Percentiles rank a stretch among this genome's conserved stretches.
phyloP scores from a whole-genome alignment of 257 asterid species.

The Nicotiana paniculata region DNA sequence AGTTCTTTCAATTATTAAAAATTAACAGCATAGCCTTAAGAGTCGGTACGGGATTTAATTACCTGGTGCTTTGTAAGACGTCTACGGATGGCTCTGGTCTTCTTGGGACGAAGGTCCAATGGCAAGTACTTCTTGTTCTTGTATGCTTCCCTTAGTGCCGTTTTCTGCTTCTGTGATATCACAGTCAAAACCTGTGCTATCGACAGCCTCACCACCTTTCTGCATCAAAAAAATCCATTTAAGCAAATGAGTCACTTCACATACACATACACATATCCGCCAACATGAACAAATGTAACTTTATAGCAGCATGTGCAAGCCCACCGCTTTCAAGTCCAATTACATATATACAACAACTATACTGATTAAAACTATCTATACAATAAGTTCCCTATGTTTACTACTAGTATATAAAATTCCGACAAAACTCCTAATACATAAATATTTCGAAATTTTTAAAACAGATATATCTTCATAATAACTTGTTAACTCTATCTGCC shows the following conservation, averaged over 20 bases:
- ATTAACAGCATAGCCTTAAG: background rate
- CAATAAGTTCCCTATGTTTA: too few species aligned
- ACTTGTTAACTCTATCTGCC: background rate
- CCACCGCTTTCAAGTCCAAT: background rate
- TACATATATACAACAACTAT: background rate
- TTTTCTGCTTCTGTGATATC: constrained; percentile 34
- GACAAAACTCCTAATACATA: too few species aligned
- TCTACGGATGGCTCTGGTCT: constrained; percentile 34
- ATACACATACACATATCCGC: background rate
- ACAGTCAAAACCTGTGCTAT: background rate
- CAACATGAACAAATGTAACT: background rate
- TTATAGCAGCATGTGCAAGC: background rate
- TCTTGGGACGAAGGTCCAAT: background rate
- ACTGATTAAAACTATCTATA: background rate
- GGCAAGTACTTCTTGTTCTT: constrained; percentile 63
- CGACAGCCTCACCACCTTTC: constrained; percentile 55
- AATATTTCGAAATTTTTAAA: too few species aligned
- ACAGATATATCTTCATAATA: background rate
- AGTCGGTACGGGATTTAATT: background rate
- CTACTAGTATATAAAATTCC: too few species aligned
- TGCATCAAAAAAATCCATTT: background rate
- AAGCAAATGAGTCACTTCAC: background rate
- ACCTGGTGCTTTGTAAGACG: constrained; percentile 76
- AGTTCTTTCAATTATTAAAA: background rate
- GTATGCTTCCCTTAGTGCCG: constrained; percentile 52